Conservation (phyloP, 768 basidiomycete species). For the Tylopilus cervinicoccineus region DNA sequence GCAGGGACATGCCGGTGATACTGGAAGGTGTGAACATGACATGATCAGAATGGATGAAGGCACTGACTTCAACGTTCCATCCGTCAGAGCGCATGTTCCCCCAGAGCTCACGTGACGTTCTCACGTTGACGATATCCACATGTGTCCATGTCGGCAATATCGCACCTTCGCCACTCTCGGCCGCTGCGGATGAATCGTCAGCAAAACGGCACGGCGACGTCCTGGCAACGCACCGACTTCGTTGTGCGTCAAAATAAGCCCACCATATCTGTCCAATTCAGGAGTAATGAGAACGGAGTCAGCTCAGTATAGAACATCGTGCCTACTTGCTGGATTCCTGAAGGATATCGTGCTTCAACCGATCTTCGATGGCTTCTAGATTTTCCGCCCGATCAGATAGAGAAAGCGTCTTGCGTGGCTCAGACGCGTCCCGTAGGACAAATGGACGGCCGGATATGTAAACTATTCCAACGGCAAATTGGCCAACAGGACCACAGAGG, state of each 20-base stretch:
- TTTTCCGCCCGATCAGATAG: constrained; percentile 94
- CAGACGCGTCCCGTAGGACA: constrained; percentile 82
- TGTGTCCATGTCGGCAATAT: constrained; percentile 93
- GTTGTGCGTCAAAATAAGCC: constrained; percentile 89
- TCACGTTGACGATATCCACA: constrained; percentile 79
- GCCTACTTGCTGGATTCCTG: constrained; percentile 69
- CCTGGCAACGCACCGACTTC: constrained; percentile 61
- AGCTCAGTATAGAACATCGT: background rate
- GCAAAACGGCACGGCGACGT: background rate
- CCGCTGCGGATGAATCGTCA: constrained; percentile 30
- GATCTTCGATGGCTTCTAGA: constrained; percentile 85
- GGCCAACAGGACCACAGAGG: background rate
- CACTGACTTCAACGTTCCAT: constrained; percentile 82
- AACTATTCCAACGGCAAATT: constrained; percentile 34
- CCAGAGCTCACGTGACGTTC: constrained; percentile 86
- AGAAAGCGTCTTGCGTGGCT: constrained; percentile 72
- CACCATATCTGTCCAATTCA: constrained; percentile 63
- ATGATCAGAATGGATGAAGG: background rate
- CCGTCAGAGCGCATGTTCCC: constrained; percentile 72
- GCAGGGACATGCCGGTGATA: constrained; percentile 63
- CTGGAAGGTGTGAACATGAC: constrained; percentile 32
- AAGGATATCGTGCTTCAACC: constrained; percentile 88
- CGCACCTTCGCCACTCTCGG: constrained; percentile 67
- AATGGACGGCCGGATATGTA: constrained; percentile 92
- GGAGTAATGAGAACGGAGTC: constrained; percentile 8